Evolutionary conservation across 208 protist species (phyloP).

Genomic region (Naegleria gruberi): DNA sequence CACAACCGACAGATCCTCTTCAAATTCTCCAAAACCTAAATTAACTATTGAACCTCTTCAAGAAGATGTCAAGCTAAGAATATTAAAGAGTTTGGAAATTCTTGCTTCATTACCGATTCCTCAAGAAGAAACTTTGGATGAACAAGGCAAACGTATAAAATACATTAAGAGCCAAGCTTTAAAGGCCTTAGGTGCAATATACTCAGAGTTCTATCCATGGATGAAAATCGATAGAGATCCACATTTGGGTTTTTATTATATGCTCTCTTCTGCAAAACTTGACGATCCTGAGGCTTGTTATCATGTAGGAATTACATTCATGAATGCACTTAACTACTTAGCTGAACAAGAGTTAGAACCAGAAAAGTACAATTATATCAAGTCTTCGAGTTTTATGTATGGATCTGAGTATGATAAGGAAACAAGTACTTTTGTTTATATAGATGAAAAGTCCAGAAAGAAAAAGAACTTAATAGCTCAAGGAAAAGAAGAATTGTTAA

Average conservation of each 20-base stretch:
- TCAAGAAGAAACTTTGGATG: background rate
- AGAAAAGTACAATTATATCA: background rate
- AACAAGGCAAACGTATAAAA: background rate
- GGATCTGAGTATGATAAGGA: background rate
- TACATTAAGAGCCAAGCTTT: background rate
- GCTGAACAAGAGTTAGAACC: background rate
- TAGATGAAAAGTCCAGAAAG: background rate
- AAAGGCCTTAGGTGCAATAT: background rate
- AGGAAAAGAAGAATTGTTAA: background rate
- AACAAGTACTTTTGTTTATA: background rate
- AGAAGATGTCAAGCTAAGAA: background rate
- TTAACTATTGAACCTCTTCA: background rate
- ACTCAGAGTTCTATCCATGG: background rate
- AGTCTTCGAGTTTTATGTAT: background rate
- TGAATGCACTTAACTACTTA: background rate
- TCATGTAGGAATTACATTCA: background rate
- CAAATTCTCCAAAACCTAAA: background rate
- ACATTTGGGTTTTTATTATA: constrained; percentile 6
- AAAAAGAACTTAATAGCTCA: background rate
- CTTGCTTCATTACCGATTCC: background rate
- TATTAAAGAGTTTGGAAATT: background rate
- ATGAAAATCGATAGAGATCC: background rate
- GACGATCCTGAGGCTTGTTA: background rate
- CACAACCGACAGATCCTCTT: no score
- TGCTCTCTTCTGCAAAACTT: background rate